phyloP scores from a whole-genome alignment of 1,139 yeast genomes.

The Hyphopichia wangnamkhiaoensis region DNA sequence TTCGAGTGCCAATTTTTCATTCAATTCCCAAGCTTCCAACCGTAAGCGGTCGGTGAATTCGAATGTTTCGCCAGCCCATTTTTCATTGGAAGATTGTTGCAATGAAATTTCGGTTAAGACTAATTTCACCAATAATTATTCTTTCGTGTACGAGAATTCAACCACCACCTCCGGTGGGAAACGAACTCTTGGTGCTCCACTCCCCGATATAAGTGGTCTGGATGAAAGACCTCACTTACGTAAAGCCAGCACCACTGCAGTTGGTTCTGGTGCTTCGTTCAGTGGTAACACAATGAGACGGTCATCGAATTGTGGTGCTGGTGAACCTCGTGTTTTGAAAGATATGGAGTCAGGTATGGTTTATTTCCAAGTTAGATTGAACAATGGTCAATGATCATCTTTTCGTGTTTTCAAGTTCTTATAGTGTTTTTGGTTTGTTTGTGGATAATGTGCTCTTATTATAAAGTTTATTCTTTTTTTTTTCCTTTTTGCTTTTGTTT shows the following conservation, averaged over 20 bases:
- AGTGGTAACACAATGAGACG: background rate
- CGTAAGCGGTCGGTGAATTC: background rate
- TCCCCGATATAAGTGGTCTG: background rate
- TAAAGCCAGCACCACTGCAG: conserved; percentile 5
- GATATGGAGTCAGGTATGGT: conserved; percentile 40
- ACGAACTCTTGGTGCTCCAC: conserved; percentile 5
- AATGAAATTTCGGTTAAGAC: conserved; percentile 11
- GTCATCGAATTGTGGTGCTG: background rate
- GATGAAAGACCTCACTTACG: conserved; percentile 3
- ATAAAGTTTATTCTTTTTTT: background rate
- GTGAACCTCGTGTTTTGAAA: conserved; percentile 16
- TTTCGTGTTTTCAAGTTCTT: conserved; percentile 1
- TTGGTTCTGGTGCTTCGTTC: background rate
- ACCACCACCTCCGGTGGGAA: conserved; percentile 7
- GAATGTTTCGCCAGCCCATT: conserved; percentile 4
- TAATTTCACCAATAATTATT: conserved; percentile 17
- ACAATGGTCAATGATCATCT: conserved; percentile 4
- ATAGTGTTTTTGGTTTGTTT: background rate
- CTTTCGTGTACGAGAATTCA: conserved; percentile 20
- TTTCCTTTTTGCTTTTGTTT: background rate
- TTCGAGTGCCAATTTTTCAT: conserved; percentile 1
- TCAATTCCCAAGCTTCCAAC: background rate
- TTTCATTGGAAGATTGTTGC: conserved; percentile 16
- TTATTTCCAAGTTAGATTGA: conserved; percentile 34
- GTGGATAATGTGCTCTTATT: background rate